Base-by-base conservation (phyloP, 192 early-diverging fungal species). In the Gigaspora rosea region DNA sequence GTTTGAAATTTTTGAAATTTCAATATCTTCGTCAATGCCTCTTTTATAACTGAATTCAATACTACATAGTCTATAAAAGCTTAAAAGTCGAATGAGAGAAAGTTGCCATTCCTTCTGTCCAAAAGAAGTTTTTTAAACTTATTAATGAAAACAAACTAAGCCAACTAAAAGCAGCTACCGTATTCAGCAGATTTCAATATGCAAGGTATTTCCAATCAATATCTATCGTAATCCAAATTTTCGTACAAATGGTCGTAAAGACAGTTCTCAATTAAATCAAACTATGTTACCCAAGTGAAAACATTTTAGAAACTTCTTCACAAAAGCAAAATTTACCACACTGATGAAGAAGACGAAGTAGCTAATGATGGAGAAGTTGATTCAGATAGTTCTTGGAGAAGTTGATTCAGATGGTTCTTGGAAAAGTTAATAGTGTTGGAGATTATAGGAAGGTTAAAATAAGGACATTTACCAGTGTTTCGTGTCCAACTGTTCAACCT, bases 131-230 rank as follows among this genome's bases (percentile, higher is more conserved):
- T n/a, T n/a, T n/a, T n/a, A n/a, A n/a, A n/a, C n/a, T n/a, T n/a
- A n/a, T n/a, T n/a, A n/a, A n/a, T n/a, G n/a, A n/a, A n/a, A n/a
- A n/a, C n/a, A n/a, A n/a, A n/a, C n/a, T n/a, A n/a, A n/a, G n/a
- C n/a, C n/a, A n/a, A n/a, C n/a, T n/a, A n/a, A n/a, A n/a, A n/a
- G n/a, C n/a, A n/a, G n/a, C n/a, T n/a, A n/a, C n/a, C n/a, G n/a
- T n/a, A n/a, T n/a, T n/a, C n/a, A n/a, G n/a, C n/a, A n/a, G n/a
- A n/a, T n/a, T n/a, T n/a, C n/a, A n/a, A n/a, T n/a, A n/a, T n/a
- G n/a, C n/a, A n/a, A n/a, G n/a, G n/a, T n/a, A n/a, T n/a, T 91
- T 63, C 77, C 93, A n/a, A 92, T 94, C 27, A 90, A 81, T 54
- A 54, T 91, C 57, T 93, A 94, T 80, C 80, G 87, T n/a, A 83